Evolutionary conservation across 345 rosid genomes (phyloP).

Genomic region (Eucalyptus victrix): DNA sequence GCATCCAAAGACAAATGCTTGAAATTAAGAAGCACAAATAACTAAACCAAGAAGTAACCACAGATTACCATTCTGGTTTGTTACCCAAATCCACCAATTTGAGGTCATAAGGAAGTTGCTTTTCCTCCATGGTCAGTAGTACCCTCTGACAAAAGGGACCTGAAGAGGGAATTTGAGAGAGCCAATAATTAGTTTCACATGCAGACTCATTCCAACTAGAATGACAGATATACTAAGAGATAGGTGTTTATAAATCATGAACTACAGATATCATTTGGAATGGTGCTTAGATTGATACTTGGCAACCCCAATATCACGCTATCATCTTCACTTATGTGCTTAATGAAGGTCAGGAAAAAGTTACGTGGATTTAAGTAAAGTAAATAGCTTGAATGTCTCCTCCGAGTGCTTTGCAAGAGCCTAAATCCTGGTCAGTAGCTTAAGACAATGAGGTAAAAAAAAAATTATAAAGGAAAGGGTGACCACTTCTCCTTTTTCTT

Average conservation of each 20-base stretch:
- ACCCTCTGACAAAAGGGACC: constrained; percentile 96
- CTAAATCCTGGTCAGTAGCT: neutral
- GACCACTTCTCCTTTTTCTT: neutral
- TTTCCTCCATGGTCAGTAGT: constrained; percentile 79
- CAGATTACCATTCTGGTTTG: constrained; percentile 83
- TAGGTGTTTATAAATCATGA: neutral
- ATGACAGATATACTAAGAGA: neutral
- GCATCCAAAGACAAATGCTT: neutral
- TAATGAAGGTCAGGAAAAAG: neutral
- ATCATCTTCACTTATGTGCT: neutral
- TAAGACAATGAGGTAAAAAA: neutral
- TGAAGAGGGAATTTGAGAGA: constrained; percentile 3
- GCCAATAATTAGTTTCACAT: neutral
- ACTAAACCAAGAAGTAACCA: neutral
- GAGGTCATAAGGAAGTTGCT: constrained; percentile 74
- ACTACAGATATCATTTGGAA: neutral
- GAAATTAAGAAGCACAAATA: neutral
- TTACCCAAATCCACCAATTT: constrained; percentile 74
- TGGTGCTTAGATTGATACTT: neutral
- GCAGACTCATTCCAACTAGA: neutral
- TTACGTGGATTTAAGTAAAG: neutral
- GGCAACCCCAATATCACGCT: neutral
- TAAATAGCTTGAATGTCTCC: neutral
- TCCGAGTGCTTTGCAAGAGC: neutral
- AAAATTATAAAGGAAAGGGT: neutral